Percentiles rank a stretch among this genome's conserved stretches.
These are phyloP conservation scores for Crithidia brevicula DNA, from an alignment of 208 protist genomes.

Conservation along the genomic window DNA sequence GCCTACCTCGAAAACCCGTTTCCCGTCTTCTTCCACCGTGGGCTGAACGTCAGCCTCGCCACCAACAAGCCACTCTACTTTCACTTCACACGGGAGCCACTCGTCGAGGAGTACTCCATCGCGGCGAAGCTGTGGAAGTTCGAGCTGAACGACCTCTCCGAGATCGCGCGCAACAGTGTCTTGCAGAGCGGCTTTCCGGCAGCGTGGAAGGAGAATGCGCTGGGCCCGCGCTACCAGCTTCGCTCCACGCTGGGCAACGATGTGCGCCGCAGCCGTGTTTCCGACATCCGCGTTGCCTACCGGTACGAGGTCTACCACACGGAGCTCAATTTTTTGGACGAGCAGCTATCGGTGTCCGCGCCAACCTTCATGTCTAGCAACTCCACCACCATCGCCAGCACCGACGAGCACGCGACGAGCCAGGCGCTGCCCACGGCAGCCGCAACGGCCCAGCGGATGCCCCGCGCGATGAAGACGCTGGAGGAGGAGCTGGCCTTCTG, in stretches of 20 bases:
- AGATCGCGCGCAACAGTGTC: slow-evolving; percentile 98
- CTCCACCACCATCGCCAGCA: not conserved
- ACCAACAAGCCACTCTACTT: slow-evolving; percentile 98
- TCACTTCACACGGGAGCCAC: slow-evolving; percentile 95
- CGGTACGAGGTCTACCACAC: slow-evolving; percentile 94
- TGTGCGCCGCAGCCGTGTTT: slow-evolving; percentile 95
- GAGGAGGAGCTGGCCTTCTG: slow-evolving; percentile 77
- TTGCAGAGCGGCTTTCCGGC: slow-evolving; percentile 95
- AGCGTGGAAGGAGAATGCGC: slow-evolving; percentile 92
- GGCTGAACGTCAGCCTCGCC: slow-evolving; percentile 97
- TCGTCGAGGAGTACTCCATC: slow-evolving; percentile 99
- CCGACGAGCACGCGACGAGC: not conserved
- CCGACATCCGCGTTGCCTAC: slow-evolving; percentile 95
- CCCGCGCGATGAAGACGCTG: slow-evolving; percentile 72
- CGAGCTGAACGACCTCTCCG: slow-evolving; percentile 97
- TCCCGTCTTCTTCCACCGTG: slow-evolving; percentile 94
- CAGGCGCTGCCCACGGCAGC: not conserved
- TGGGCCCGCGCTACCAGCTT: slow-evolving; percentile 92
- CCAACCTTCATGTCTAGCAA: slow-evolving; percentile 1
- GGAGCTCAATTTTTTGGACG: slow-evolving; percentile 90
- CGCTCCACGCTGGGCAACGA: slow-evolving; percentile 93
- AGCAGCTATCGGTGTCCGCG: slow-evolving; percentile 47
- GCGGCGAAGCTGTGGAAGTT: slow-evolving; percentile 98
- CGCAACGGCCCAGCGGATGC: slow-evolving; percentile 43
- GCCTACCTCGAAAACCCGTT: slow-evolving; percentile 97